Evolutionary conservation across 495 filamentous ascomycete genomes (phyloP).

Genomic region (Penicillium herquei): DNA sequence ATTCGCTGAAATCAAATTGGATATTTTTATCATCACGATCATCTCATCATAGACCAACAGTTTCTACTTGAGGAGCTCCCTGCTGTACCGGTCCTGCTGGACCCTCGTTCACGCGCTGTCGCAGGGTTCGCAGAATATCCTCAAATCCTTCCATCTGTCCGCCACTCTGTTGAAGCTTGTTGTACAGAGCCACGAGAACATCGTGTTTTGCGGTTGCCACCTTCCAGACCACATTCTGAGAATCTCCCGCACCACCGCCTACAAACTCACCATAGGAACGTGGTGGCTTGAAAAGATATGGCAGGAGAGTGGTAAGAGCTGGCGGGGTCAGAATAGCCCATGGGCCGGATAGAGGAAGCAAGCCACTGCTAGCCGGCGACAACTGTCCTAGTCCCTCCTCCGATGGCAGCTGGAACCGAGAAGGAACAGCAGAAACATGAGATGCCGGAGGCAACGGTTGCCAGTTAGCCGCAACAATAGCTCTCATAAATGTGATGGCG

Average conservation of each 20-base stretch:
- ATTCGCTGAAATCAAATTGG: too few relatives aligned
- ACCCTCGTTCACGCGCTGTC: conserved; percentile 44
- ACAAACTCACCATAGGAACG: conserved; percentile 58
- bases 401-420: conserved; percentile 42
- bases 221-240: conserved; percentile 58
- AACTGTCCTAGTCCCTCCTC: conserved; percentile 37
- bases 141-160: conserved; percentile 36
- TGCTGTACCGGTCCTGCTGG: conserved; percentile 39
- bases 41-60: conserved; percentile 34
- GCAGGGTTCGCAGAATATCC: conserved; percentile 44
- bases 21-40: too few relatives aligned
- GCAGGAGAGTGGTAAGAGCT: conserved; percentile 50
- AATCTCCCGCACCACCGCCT: conserved; percentile 55
- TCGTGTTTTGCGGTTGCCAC: conserved; percentile 60
- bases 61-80: conserved; percentile 32
- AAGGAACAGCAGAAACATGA: conserved; percentile 16
- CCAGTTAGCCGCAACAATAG: conserved; percentile 59
- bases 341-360: conserved; percentile 45
- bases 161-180: conserved; percentile 29
- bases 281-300: conserved; percentile 59
- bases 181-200: conserved; percentile 47
- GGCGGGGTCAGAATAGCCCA: conserved; percentile 54
- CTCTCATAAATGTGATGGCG: conserved; percentile 51
- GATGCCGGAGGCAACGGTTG: conserved; percentile 26
- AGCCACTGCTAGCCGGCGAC: conserved; percentile 35